Evolutionary conservation across 1,284 basidiomycete genomes (phyloP), one percentile per base, ranked within the genome.

Genomic region (Anthracocystis panici-leucophaei): DNA sequence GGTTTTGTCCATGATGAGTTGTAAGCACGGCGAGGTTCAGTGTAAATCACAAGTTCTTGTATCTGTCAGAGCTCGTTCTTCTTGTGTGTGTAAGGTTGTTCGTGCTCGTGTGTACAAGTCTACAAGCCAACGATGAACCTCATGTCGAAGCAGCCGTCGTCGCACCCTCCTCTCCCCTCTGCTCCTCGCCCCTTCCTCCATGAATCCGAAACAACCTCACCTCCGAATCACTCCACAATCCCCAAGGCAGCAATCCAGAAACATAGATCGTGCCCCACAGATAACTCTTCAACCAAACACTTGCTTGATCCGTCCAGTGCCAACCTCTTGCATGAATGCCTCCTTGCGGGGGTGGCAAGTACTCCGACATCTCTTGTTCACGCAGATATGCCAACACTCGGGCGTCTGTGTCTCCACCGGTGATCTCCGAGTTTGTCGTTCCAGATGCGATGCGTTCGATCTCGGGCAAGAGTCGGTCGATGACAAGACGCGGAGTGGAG

Each of bases 191-290:
- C 46, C 42, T 27, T 1, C 55, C 38, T 1, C 57, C 66, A 50
- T 72, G 68, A 25, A 76, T 67, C 42, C 68, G 56, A 20, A 76
- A 76, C 57, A 76, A 27, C 29, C 52, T 52, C 45, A 76, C 65
- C 6, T 69, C 65, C 1, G 77, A 77, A 46, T 78, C 75, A 12
- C 59, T 66, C 75, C 77, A 84, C 52, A 83, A 31, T 2, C 64
- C 72, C 27, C 53, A 76, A 21, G 80, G 78, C 38, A 78, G 29
- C 27, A 80, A n/a, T 2, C 60, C 77, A 7, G 49, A 33, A 5
- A 79, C 71, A 54, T 78, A 85, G 27, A 84, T 74, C 8, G 70
- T 48, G 5, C 82, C 82, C 81, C 82, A 85, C 21, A 85, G 35
- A 50, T 80, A 85, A 44, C 73, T 80, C 23, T 67, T 59, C 18